Percentiles rank a stretch among this genome's conserved stretches.
These are phyloP conservation scores for Letharia lupina DNA, from an alignment of 495 filamentous ascomycete species.

Conservation along the genomic window DNA sequence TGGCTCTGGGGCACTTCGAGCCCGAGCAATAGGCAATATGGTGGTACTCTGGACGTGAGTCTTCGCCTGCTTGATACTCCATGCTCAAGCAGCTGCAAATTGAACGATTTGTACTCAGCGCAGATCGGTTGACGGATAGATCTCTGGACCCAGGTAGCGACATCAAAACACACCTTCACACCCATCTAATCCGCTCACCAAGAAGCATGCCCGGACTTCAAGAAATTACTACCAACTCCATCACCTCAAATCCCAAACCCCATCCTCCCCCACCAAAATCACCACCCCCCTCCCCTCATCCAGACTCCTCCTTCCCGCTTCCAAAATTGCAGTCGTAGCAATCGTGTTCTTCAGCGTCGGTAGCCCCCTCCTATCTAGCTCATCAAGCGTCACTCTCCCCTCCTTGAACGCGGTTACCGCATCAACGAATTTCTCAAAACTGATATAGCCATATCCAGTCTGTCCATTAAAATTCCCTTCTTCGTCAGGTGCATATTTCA, in stretches of 20 bases:
- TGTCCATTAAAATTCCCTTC: conserved; percentile 91
- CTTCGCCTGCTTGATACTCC: not conserved
- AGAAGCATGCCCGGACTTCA: not conserved
- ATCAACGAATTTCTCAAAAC: conserved; percentile 93
- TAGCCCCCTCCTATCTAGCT: conserved; percentile 69
- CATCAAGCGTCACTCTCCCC: conserved; percentile 57
- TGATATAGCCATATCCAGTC: conserved; percentile 86
- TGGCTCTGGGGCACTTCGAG: not conserved
- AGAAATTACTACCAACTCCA: too few species aligned
- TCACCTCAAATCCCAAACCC: conserved; percentile 60
- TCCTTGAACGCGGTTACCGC: conserved; percentile 72
- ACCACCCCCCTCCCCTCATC: conserved; percentile 71
- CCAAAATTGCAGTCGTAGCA: conserved; percentile 81
- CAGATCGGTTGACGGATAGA: not conserved
- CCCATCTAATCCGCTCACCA: not conserved
- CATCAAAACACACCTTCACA: not conserved
- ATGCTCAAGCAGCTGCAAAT: not conserved
- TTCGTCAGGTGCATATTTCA: conserved; percentile 92
- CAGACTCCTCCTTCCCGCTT: conserved; percentile 73
- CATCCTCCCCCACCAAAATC: conserved; percentile 54
- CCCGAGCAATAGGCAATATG: not conserved
- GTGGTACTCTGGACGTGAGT: not conserved
- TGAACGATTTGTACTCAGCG: not conserved
- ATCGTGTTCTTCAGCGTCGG: conserved; percentile 85
- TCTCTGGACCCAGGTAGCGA: not conserved